A percentile compares a stretch with the other conserved stretches of the same genome.
These are phyloP conservation scores for Termitomyces bulborhizus DNA, from an alignment of 768 basidiomycete genomes.

Conservation along the genomic window DNA sequence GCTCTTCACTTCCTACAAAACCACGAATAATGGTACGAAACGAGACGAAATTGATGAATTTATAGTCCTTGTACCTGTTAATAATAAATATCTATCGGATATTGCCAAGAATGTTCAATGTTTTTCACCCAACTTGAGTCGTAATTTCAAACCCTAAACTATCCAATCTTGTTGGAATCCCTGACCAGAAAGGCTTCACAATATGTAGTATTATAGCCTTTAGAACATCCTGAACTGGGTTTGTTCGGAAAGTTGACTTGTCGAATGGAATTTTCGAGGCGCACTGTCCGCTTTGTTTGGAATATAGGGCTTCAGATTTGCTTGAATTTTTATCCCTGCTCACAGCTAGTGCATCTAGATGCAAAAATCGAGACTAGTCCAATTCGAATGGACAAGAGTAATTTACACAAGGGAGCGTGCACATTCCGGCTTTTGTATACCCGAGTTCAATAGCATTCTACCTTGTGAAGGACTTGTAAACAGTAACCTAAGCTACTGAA, in stretches of 20 bases:
- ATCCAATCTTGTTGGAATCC: too few relatives aligned
- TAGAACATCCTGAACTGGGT: not conserved
- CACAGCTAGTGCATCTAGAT: too few relatives aligned
- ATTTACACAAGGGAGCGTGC: too few relatives aligned
- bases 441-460: too few relatives aligned
- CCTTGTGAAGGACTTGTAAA: too few relatives aligned
- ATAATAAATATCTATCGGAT: not conserved
- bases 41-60: not conserved
- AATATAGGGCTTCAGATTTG: not conserved
- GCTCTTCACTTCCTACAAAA: not conserved
- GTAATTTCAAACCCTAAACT: not conserved
- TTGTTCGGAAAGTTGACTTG: not conserved
- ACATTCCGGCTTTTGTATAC: too few relatives aligned
- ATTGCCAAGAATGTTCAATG: not conserved
- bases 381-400: too few relatives aligned
- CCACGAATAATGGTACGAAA: not conserved
- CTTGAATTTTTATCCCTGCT: too few relatives aligned
- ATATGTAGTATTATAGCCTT: not conserved
- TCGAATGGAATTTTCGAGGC: not conserved
- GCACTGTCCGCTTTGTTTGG: not conserved
- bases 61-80: not conserved
- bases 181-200: too few relatives aligned
- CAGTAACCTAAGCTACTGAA: too few relatives aligned
- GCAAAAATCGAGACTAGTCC: too few relatives aligned
- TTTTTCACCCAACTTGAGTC: too few relatives aligned